Evolutionary conservation across 2,329 filamentous ascomycete species (phyloP).

Genomic region (Nannizzia gypsea): DNA sequence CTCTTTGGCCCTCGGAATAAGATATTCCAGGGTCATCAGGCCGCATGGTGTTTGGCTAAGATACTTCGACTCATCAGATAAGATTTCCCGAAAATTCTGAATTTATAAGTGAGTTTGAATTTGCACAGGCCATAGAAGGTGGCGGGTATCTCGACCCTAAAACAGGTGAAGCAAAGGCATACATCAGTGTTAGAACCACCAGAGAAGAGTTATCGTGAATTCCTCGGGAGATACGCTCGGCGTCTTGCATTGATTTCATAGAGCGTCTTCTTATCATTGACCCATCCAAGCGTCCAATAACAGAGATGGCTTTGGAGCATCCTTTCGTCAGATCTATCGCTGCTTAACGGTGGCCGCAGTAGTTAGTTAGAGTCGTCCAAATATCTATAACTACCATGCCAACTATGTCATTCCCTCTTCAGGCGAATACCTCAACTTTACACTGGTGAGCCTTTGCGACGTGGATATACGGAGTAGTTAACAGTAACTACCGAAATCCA

Average conservation of each 20-base stretch:
- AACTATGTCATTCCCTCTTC: no score
- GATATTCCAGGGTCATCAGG: background rate
- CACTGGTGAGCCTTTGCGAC: no score
- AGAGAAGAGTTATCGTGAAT: background rate
- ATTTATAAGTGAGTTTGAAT: background rate
- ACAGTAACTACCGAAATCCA: no score
- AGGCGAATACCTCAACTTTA: no score
- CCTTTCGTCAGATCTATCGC: background rate
- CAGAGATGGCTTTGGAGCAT: no score
- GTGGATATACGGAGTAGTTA: no score
- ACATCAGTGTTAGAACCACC: background rate
- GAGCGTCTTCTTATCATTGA: background rate
- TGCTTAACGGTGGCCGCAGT: no score
- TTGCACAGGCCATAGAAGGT: background rate
- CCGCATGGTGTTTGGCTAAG: background rate
- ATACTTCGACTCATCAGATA: background rate
- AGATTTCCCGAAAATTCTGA: background rate
- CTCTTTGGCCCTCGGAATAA: conserved; percentile 5
- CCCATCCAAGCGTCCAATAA: background rate
- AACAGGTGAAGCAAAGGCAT: background rate
- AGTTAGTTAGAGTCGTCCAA: no score
- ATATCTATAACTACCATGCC: no score
- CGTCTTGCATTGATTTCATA: background rate
- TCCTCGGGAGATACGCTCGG: background rate
- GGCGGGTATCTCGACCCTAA: background rate